Percentiles rank a stretch among this genome's conserved stretches.
These are phyloP conservation scores for Sporormia fimetaria DNA, from an alignment of 495 filamentous ascomycete genomes.

Conservation along the genomic window DNA sequence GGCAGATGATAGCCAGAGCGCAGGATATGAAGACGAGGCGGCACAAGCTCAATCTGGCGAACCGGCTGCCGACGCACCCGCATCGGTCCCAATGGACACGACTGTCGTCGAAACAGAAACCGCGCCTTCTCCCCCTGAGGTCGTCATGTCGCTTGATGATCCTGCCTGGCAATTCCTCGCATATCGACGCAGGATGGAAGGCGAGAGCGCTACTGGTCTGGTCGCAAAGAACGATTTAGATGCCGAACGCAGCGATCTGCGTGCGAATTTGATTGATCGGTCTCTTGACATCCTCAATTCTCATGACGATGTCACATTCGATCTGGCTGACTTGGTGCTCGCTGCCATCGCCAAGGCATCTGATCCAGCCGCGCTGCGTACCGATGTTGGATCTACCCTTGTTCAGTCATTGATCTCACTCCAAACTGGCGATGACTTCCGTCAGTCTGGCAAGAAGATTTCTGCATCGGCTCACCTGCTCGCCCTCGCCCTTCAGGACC, in stretches of 20 bases:
- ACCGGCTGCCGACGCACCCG: too few species aligned
- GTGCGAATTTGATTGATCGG: constrained; percentile 71
- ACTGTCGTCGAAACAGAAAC: too few species aligned
- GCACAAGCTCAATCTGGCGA: too few species aligned
- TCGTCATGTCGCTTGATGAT: background rate
- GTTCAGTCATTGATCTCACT: constrained; percentile 82
- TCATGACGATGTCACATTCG: constrained; percentile 81
- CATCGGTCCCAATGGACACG: too few species aligned
- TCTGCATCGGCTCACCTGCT: constrained; percentile 89
- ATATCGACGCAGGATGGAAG: constrained; percentile 12
- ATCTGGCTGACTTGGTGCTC: constrained; percentile 75
- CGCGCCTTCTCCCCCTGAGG: too few species aligned
- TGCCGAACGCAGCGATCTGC: constrained; percentile 56
- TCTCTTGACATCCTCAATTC: constrained; percentile 81
- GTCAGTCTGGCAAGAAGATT: constrained; percentile 65
- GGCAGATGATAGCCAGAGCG: too few species aligned
- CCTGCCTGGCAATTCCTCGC: constrained; percentile 7
- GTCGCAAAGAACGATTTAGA: constrained; percentile 76
- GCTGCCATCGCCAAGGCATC: constrained; percentile 59
- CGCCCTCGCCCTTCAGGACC: constrained; percentile 74
- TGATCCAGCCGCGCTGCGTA: constrained; percentile 51
- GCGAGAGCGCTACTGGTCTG: constrained; percentile 31
- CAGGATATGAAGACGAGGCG: too few species aligned
- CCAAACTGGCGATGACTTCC: constrained; percentile 58
- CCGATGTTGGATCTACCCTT: constrained; percentile 71